These are phyloP conservation scores for Aspergillus persii DNA, from an alignment of 2,329 filamentous ascomycete genomes.

Conservation along the genomic window DNA sequence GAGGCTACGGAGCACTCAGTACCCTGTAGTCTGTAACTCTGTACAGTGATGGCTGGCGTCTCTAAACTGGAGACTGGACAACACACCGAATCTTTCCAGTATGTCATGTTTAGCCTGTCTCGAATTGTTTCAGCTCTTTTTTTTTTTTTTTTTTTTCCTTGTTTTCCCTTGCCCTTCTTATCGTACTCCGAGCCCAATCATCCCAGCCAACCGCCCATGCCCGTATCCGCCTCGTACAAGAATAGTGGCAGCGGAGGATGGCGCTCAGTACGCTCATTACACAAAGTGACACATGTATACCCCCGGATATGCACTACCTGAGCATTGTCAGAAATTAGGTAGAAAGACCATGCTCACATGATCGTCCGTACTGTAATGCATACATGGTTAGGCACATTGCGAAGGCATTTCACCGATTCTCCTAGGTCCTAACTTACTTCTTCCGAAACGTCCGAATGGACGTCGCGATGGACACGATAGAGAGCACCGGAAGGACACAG, in stretches of 20 bases:
- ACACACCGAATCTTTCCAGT: constrained; percentile 1
- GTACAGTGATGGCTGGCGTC: too few relatives aligned
- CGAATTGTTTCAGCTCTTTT: background rate
- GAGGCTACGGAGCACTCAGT: too few relatives aligned
- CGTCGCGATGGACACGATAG: constrained; percentile 27
- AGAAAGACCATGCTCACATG: constrained; percentile 19
- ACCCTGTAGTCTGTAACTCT: too few relatives aligned
- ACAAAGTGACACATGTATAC: background rate
- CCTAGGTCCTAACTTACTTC: background rate
- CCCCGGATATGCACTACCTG: background rate
- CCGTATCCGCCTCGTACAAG: background rate
- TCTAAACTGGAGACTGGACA: background rate
- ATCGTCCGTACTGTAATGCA: constrained; percentile 11
- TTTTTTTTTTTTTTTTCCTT: background rate
- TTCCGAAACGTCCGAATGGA: constrained; percentile 38
- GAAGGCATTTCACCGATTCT: constrained; percentile 12
- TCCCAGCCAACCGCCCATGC: background rate
- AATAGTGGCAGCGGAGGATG: background rate
- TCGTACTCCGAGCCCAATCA: background rate
- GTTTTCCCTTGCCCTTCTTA: background rate
- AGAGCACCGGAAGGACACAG: background rate
- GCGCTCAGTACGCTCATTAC: too few relatives aligned
- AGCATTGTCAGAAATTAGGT: background rate
- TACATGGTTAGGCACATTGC: constrained; percentile 10
- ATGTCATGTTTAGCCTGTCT: background rate